Base-by-base conservation (phyloP, 2,329 filamentous ascomycete species). In the Stagonosporopsis chrysanthemi region DNA sequence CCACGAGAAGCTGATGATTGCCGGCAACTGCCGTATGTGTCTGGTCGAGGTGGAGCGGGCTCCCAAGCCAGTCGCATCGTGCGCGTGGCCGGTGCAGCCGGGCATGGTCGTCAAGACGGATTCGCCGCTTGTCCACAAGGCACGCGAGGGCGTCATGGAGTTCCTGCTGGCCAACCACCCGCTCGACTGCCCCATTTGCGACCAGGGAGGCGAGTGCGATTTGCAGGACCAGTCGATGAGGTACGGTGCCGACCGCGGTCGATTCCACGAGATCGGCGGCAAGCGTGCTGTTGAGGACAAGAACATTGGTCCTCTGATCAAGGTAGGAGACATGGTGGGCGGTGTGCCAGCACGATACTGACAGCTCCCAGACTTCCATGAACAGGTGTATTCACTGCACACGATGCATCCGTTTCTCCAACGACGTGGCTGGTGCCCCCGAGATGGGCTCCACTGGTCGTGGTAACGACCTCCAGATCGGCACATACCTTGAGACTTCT, bases 341-440 rank as follows among this genome's bases (percentile, higher is more conserved):
- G 38, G 23, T 53, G 26, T 26, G 6, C 26, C 22, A 36, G 51
- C 31, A 33, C 8, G 38, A 12, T 57, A 44, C 75, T 79, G 47
- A 80, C 61, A 39, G 15, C 39, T 12, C 31, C 4, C 60, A 83
- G 87, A 99, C 95, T 3, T 99, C 95, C 46, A 99, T 99, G 95
- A 99, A 99, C 85, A 87, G 95, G 77, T 99, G 95, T 80, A 99
- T 99, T 73, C 95, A 99, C 83, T 99, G 95, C 84, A 99, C 95
- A 63, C 88, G 95, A 73, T 99, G 95, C 80, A 88, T 99, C 69
- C 92, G 95, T 75, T 99, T 99, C 80, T 91, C 95, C 76, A 99
- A 98, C 80, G 95, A 99, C 73, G 85, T 99, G 72, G 95, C 95
- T 61, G 95, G 95, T 72, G 95, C 95, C 59, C 92, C 95, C 33